Evolutionary conservation across 2,329 filamentous ascomycete species (phyloP).

Genomic region (Blastomyces parvus): DNA sequence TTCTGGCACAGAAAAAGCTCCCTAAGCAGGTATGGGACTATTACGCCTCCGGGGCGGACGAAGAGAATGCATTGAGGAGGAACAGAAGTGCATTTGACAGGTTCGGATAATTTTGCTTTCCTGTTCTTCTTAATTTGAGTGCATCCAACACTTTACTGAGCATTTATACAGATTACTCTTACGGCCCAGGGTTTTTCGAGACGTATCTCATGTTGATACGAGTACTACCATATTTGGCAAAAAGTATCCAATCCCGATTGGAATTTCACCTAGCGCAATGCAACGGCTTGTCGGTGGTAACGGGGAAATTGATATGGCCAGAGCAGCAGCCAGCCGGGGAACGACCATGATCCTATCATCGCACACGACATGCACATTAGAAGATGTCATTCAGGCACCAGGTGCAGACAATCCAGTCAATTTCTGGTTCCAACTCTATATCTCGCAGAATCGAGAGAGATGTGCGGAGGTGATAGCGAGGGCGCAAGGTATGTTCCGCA

Average conservation of each 20-base stretch:
- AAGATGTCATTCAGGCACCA: conserved; percentile 43
- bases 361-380: conserved; percentile 52
- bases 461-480: conserved; percentile 47
- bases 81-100: conserved; percentile 4
- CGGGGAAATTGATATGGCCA: conserved; percentile 53
- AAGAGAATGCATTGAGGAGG: neutral
- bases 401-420: neutral
- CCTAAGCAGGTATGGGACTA: conserved; percentile 7
- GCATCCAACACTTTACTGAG: neutral
- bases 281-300: conserved; percentile 57
- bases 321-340: conserved; percentile 47
- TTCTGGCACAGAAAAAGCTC: conserved; percentile 3
- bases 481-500: conserved; percentile 61
- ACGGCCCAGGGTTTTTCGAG: conserved; percentile 1
- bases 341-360: conserved; percentile 60
- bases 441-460: conserved; percentile 35
- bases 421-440: conserved; percentile 6
- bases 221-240: conserved; percentile 44
- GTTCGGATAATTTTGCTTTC: neutral
- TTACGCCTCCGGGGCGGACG: conserved; percentile 1
- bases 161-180: neutral
- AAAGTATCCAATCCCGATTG: conserved; percentile 42
- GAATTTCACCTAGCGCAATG: conserved; percentile 60
- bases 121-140: too few species aligned
- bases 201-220: conserved; percentile 28